Evolutionary conservation across 2,329 filamentous ascomycete species (phyloP).

Genomic region (Botrytis paeoniae): DNA sequence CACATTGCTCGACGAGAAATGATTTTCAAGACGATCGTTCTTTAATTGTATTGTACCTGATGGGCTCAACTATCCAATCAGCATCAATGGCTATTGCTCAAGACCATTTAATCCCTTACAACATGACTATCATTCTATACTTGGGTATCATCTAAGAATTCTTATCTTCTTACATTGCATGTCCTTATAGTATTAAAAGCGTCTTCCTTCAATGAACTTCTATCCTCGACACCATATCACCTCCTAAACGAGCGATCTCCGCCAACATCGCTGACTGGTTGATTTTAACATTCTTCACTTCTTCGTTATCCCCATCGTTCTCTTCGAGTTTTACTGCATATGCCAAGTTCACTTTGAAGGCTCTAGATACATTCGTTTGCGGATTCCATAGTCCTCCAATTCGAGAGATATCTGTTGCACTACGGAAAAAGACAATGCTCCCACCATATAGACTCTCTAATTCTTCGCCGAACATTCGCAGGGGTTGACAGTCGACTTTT

Average conservation of each 20-base stretch:
- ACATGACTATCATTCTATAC: neutral
- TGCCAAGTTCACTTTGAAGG: slow-evolving; percentile 68
- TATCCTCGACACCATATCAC: slow-evolving; percentile 65
- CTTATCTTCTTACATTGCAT: neutral
- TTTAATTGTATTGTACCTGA: neutral
- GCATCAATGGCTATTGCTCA: neutral
- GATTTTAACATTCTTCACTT: slow-evolving; percentile 53
- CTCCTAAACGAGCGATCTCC: slow-evolving; percentile 69
- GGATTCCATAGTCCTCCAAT: slow-evolving; percentile 68
- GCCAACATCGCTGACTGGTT: slow-evolving; percentile 66
- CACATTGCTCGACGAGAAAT: neutral
- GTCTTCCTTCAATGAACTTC: slow-evolving; percentile 41
- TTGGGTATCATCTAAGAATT: slow-evolving; percentile 7
- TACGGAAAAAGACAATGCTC: slow-evolving; percentile 76
- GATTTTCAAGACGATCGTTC: neutral
- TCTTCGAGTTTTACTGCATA: slow-evolving; percentile 55
- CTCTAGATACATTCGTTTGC: slow-evolving; percentile 42
- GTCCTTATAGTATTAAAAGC: neutral
- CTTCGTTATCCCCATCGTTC: slow-evolving; percentile 37
- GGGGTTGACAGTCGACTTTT: slow-evolving; percentile 57
- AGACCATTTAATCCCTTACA: neutral
- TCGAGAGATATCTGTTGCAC: slow-evolving; percentile 53
- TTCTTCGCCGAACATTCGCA: slow-evolving; percentile 62
- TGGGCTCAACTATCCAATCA: neutral
- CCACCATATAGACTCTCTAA: slow-evolving; percentile 65